phyloP scores from a whole-genome alignment of 2,329 filamentous ascomycete genomes.

The Fusarium decemcellulare region DNA sequence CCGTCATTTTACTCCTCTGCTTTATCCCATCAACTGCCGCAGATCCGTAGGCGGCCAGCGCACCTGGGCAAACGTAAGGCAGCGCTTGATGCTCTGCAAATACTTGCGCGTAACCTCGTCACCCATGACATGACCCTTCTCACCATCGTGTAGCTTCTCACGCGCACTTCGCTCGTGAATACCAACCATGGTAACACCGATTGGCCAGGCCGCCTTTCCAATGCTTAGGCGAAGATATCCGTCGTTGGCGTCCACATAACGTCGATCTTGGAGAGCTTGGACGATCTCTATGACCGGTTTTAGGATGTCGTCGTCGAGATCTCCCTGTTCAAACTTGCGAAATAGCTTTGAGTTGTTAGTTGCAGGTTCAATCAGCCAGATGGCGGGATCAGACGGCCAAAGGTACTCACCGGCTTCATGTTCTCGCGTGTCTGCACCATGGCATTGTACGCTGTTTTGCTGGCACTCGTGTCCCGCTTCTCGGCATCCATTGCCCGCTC shows the following conservation, averaged over 20 bases:
- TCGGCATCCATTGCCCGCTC: conserved; percentile 80
- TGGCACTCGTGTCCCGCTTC: conserved; percentile 76
- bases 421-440: conserved; percentile 92
- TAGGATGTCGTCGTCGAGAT: conserved; percentile 84
- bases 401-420: conserved; percentile 75
- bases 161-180: conserved; percentile 97
- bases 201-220: conserved; percentile 97
- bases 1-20: not conserved
- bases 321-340: conserved; percentile 86
- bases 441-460: conserved; percentile 84
- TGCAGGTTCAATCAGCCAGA: too few species aligned
- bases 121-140: conserved; percentile 95
- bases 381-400: conserved; percentile 35
- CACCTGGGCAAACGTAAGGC: conserved; percentile 95
- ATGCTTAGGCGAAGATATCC: conserved; percentile 94
- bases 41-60: conserved; percentile 96
- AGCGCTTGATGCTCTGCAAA: conserved; percentile 97
- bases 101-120: conserved; percentile 97
- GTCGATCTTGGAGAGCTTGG: conserved; percentile 86
- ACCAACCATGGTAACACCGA: conserved; percentile 99
- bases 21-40: conserved; percentile 88
- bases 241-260: conserved; percentile 97
- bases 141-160: conserved; percentile 92
- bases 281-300: conserved; percentile 93
- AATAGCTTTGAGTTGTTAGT: conserved; percentile 72